Evolutionary conservation across 768 basidiomycete species (phyloP).

Genomic region (Lentinula aciculospora): DNA sequence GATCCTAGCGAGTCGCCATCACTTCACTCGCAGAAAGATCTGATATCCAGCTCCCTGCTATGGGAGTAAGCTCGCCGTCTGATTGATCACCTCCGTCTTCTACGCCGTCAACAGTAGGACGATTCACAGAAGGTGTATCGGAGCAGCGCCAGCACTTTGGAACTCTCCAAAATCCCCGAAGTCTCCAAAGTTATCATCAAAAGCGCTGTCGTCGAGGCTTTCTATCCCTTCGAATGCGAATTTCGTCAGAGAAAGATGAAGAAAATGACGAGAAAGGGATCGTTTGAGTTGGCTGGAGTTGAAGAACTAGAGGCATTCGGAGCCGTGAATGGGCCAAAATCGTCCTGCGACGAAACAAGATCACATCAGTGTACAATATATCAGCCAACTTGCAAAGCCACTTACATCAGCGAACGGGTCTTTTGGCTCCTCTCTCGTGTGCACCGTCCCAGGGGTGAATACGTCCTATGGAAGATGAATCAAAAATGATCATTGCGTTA

Average conservation of each 20-base stretch:
- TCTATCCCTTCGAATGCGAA: conserved; percentile 24
- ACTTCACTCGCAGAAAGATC: conserved; percentile 2
- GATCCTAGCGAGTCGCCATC: background rate
- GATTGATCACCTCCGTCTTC: background rate
- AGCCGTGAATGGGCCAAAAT: conserved; percentile 81
- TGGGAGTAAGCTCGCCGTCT: conserved; percentile 52
- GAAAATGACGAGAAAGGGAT: conserved; percentile 55
- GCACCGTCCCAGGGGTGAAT: background rate
- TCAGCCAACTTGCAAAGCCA: background rate
- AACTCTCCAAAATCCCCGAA: conserved; percentile 74
- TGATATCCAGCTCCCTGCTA: conserved; percentile 60
- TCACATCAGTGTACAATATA: background rate
- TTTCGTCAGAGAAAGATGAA: conserved; percentile 56
- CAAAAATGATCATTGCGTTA: background rate
- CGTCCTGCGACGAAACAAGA: conserved; percentile 33
- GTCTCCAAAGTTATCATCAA: conserved; percentile 34
- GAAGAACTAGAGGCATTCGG: conserved; percentile 28
- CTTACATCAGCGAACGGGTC: conserved; percentile 6
- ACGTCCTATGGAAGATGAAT: background rate
- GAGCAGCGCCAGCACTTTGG: conserved; percentile 41
- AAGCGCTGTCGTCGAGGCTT: conserved; percentile 60
- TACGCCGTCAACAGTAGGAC: conserved; percentile 13
- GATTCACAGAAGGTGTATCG: conserved; percentile 12
- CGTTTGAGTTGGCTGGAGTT: conserved; percentile 23
- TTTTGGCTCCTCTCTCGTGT: background rate